Base-by-base conservation (phyloP, 2,329 filamentous ascomycete species). In the Aureobasidium sp. region DNA sequence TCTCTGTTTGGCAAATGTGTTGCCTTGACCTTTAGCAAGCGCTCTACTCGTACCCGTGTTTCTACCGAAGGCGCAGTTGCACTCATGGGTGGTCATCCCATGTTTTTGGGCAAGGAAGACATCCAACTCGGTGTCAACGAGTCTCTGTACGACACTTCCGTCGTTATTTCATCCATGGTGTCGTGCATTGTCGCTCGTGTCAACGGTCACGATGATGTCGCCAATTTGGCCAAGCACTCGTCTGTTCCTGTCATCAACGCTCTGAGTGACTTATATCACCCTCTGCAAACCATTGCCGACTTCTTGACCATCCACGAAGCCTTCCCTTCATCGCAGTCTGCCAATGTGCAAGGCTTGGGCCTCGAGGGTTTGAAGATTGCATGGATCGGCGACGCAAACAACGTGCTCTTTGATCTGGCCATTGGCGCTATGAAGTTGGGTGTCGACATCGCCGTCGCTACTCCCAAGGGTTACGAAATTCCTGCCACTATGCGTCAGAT, bases 111-210 rank as follows among this genome's bases (percentile, higher is more conserved):
- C 69, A 94, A 92, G 71, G 87, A 95, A 60, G 94, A 99, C 71
- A 99, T 99, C 64, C 94, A 99, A 74, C 81, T 99, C 21, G 94
- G 94, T 57, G 94, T 92, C 65, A 99, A 99, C 69, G 94, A 99
- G 75, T 92, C 89, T 5, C 81, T 97, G n/a, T 88, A 90, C 71
- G 94, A 99, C 74, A 96, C 92, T 5, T 87, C 90, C 0, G 81
- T 88, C 42, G 90, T 99, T 64, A 90, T 99, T 66, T 96, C 91
- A n/a, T 95, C 89, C 73, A 75, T 81, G 76, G 71, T 76, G 2
- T 71, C 77, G 60, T 74, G 72, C 64, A 75, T 77, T 45, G 74
- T 76, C 43, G 80, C 80, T 40, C 79, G 79, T 38, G 78, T 82
- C 17, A 77, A 79, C 55, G 78, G 75, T 7, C 80, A 82, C 65